These are phyloP conservation scores for Gymnopilus junonius DNA, from an alignment of 768 basidiomycete species.

Conservation along the genomic window DNA sequence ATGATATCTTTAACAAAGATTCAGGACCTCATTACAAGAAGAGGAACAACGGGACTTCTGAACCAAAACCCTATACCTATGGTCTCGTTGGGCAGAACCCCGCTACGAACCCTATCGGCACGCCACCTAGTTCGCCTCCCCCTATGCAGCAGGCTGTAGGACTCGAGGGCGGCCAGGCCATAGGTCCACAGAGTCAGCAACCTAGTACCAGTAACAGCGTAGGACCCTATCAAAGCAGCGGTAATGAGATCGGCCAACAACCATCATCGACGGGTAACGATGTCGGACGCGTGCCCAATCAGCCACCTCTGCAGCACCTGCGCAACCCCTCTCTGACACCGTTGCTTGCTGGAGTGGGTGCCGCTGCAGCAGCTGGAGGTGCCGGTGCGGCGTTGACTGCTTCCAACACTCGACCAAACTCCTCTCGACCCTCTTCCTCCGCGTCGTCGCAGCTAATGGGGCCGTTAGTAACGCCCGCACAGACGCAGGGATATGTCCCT, in stretches of 20 bases:
- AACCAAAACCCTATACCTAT: conserved; percentile 65
- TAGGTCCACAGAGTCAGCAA: conserved; percentile 3
- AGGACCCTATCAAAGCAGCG: conserved; percentile 2
- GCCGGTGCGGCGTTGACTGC: conserved; percentile 17
- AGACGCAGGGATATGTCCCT: conserved; percentile 9
- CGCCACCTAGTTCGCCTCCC: conserved; percentile 39
- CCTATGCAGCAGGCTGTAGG: conserved; percentile 30
- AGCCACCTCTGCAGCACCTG: conserved; percentile 17
- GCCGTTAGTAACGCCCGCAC: conserved; percentile 20
- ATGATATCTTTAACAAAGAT: conserved; percentile 30
- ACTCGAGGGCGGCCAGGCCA: background rate
- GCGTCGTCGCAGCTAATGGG: conserved; percentile 42
- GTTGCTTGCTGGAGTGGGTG: conserved; percentile 22
- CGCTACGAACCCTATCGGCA: conserved; percentile 22
- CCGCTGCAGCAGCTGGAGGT: conserved; percentile 17
- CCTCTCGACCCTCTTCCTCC: conserved; percentile 50
- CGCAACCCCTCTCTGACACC: conserved; percentile 32
- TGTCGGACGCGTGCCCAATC: conserved; percentile 12
- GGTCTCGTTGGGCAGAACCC: conserved; percentile 58
- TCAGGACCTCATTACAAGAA: conserved; percentile 19
- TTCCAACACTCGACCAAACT: conserved; percentile 31
- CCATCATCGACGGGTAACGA: conserved; percentile 11
- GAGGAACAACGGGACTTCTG: conserved; percentile 14
- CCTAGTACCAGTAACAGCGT: background rate
- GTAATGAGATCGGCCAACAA: conserved; percentile 2